Percentiles rank a stretch among this genome's conserved stretches.
These are phyloP conservation scores for Saccharomycopsis amapae DNA, from an alignment of 805 yeast genomes.

Conservation along the genomic window DNA sequence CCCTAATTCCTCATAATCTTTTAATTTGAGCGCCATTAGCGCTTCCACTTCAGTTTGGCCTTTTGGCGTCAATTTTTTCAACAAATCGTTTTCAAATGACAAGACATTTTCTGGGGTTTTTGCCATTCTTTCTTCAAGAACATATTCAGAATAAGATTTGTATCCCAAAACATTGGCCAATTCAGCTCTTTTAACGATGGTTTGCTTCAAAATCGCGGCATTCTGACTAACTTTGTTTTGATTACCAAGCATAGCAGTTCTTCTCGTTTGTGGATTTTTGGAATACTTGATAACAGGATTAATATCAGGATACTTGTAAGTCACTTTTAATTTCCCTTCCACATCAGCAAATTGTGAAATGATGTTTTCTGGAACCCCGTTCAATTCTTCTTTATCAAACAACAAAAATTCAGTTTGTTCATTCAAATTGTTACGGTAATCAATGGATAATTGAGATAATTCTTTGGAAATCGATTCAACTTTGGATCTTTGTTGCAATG, in stretches of 20 bases:
- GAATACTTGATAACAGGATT: constrained; percentile 72
- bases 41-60: constrained; percentile 47
- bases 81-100: constrained; percentile 55
- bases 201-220: constrained; percentile 49
- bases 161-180: constrained; percentile 62
- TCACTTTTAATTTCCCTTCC: constrained; percentile 48
- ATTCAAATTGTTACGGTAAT: constrained; percentile 58
- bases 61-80: constrained; percentile 47
- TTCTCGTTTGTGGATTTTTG: constrained; percentile 53
- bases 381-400: constrained; percentile 58
- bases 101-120: constrained; percentile 54
- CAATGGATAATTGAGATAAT: constrained; percentile 45
- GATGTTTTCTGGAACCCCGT: constrained; percentile 62
- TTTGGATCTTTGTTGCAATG: constrained; percentile 44
- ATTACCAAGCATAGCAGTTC: constrained; percentile 54
- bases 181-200: constrained; percentile 54
- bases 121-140: constrained; percentile 77
- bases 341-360: constrained; percentile 25
- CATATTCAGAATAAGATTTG: constrained; percentile 57
- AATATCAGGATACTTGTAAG: constrained; percentile 75
- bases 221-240: constrained; percentile 60
- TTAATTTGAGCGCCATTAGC: constrained; percentile 44
- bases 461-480: constrained; percentile 53
- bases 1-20: constrained; percentile 35
- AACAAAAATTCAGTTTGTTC: constrained; percentile 56